Conservation (phyloP, 768 basidiomycete genomes). For the Calocera viscosa region DNA sequence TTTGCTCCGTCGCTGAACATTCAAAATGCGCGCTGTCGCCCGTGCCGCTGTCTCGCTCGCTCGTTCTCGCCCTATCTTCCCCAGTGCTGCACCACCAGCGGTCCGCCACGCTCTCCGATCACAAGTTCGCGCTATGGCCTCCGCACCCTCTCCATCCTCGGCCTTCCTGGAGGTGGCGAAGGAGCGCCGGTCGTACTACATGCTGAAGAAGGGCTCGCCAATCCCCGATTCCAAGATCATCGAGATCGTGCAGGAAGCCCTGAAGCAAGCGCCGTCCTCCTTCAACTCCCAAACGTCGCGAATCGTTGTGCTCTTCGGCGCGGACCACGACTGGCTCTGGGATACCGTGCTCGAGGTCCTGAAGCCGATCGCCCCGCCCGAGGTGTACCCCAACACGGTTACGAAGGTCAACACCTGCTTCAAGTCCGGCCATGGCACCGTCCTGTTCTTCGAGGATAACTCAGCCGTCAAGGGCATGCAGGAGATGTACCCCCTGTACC, state of each 20-base stretch:
- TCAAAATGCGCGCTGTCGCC: conserved; percentile 9
- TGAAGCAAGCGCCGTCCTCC: conserved; percentile 26
- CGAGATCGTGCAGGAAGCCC: conserved; percentile 24
- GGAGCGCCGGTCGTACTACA: conserved; percentile 27
- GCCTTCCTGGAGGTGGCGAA: conserved; percentile 19
- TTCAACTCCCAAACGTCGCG: conserved; percentile 30
- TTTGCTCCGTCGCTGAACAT: background rate
- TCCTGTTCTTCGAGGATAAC: conserved; percentile 29
- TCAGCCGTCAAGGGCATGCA: conserved; percentile 16
- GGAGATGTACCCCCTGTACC: conserved; percentile 15
- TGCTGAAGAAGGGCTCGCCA: conserved; percentile 19
- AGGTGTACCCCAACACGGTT: conserved; percentile 12
- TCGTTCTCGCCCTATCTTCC: background rate
- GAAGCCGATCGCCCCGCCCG: conserved; percentile 16
- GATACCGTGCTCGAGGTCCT: conserved; percentile 17
- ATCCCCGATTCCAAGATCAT: conserved; percentile 24
- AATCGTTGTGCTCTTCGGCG: conserved; percentile 26
- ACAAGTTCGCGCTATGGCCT: background rate
- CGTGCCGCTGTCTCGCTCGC: background rate
- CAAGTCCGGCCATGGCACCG: conserved; percentile 26
- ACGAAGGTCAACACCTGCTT: conserved; percentile 21
- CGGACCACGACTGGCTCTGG: conserved; percentile 24
- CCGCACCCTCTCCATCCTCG: background rate
- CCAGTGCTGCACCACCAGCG: background rate
- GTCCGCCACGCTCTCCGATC: background rate